Evolutionary conservation across 352 stramenopile species (phyloP).

Genomic region (Thalassiosira allenii): DNA sequence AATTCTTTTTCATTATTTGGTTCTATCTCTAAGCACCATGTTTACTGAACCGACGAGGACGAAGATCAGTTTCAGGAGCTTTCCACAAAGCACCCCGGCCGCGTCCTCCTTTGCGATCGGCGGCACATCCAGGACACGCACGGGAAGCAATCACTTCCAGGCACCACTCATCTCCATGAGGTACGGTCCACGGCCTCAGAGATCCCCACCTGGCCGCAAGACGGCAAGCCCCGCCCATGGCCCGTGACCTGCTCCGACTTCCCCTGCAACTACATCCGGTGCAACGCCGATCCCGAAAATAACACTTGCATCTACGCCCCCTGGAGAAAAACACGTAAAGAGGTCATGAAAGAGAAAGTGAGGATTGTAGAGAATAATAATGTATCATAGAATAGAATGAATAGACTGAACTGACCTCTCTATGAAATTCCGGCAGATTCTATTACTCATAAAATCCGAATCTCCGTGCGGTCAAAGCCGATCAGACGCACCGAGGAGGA

Average conservation of each 20-base stretch:
- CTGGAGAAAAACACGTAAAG: background rate
- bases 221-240: constrained; percentile 4
- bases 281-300: background rate
- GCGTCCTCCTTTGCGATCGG: constrained; percentile 40
- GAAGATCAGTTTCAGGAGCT: too few relatives aligned
- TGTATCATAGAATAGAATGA: too few relatives aligned
- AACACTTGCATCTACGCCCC: background rate
- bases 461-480: too few relatives aligned
- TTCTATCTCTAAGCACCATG: too few relatives aligned
- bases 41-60: too few relatives aligned
- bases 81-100: constrained; percentile 2
- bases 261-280: constrained; percentile 25
- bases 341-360: too few relatives aligned
- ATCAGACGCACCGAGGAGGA: too few relatives aligned
- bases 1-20: too few relatives aligned
- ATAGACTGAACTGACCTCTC: too few relatives aligned
- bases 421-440: too few relatives aligned
- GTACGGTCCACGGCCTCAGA: constrained; percentile 16
- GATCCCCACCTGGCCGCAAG: constrained; percentile 12
- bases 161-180: constrained; percentile 34
- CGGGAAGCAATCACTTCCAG: background rate
- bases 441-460: too few relatives aligned
- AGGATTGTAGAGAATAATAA: too few relatives aligned
- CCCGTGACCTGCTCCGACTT: constrained; percentile 1
- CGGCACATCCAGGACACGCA: constrained; percentile 30